These are phyloP conservation scores for Fomitiporia mediterranea DNA, from an alignment of 1,284 basidiomycete species.

Conservation along the genomic window DNA sequence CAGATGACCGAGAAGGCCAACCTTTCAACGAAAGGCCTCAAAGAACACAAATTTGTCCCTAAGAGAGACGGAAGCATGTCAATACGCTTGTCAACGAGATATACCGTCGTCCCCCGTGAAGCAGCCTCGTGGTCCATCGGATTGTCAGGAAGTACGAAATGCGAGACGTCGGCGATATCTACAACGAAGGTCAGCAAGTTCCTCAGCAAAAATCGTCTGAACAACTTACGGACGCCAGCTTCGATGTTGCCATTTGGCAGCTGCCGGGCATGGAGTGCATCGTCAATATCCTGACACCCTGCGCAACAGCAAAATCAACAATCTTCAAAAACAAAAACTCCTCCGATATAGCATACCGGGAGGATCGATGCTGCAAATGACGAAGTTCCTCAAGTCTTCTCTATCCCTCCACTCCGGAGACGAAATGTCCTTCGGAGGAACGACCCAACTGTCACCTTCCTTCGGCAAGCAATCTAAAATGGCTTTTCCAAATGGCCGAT, in stretches of 20 bases:
- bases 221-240: constrained; percentile 89
- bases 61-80: constrained; percentile 96
- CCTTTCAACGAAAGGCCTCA: constrained; percentile 91
- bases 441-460: constrained; percentile 92
- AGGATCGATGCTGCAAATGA: constrained; percentile 97
- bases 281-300: constrained; percentile 99
- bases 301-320: constrained; percentile 7
- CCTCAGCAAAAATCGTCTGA: neutral
- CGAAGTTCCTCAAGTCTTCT: constrained; percentile 82
- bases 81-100: constrained; percentile 97
- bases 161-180: constrained; percentile 99
- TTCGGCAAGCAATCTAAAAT: constrained; percentile 88
- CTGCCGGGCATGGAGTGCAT: constrained; percentile 90
- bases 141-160: constrained; percentile 92
- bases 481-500: constrained; percentile 93
- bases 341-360: constrained; percentile 48
- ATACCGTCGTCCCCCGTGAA: constrained; percentile 94
- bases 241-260: constrained; percentile 95
- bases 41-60: constrained; percentile 94
- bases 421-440: constrained; percentile 68
- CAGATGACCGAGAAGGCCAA: constrained; percentile 96
- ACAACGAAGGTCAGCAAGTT: constrained; percentile 1
- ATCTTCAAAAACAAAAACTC: neutral
- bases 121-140: constrained; percentile 98
- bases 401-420: constrained; percentile 76